Evolutionary conservation across 2,329 filamentous ascomycete genomes (phyloP).

Genomic region (Epichloe coenophiala): DNA sequence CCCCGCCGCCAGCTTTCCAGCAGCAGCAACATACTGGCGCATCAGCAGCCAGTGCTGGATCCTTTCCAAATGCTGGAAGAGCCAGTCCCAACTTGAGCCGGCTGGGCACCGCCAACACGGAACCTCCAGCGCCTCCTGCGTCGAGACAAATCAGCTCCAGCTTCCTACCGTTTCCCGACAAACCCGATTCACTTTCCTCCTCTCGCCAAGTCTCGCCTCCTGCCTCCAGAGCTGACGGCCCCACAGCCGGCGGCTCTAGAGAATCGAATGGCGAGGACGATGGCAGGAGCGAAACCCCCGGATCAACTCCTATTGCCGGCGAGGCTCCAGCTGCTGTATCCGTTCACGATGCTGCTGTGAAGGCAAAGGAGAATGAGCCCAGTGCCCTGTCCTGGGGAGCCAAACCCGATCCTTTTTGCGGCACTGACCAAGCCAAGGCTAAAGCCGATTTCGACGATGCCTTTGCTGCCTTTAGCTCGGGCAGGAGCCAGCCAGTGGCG

Average conservation of each 20-base stretch:
- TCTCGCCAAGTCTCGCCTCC: constrained; percentile 69
- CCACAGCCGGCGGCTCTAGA: constrained; percentile 12
- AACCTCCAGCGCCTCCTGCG: constrained; percentile 51
- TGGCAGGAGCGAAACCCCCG: constrained; percentile 13
- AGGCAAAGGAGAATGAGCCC: constrained; percentile 9
- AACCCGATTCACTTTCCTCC: constrained; percentile 57
- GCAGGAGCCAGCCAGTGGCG: constrained; percentile 33
- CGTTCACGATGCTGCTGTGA: constrained; percentile 6
- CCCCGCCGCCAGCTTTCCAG: constrained; percentile 29
- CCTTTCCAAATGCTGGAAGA: constrained; percentile 32
- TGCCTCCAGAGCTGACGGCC: constrained; percentile 41
- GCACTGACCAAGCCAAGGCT: constrained; percentile 42
- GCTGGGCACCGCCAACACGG: constrained; percentile 42
- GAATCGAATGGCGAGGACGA: constrained; percentile 10
- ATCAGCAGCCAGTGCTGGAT: constrained; percentile 38
- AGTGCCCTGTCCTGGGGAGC: constrained; percentile 5
- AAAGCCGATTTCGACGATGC: constrained; percentile 79
- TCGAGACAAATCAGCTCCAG: constrained; percentile 67
- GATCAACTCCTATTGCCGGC: constrained; percentile 14
- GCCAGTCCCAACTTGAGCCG: constrained; percentile 51
- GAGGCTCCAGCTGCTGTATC: constrained; percentile 12
- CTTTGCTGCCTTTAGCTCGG: constrained; percentile 59
- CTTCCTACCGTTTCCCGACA: constrained; percentile 56
- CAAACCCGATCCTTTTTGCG: constrained; percentile 35
- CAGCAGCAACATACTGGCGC: constrained; percentile 44